Base-by-base conservation (phyloP, 495 filamentous ascomycete species). In the Lasiosphaeriaceae sp. region DNA sequence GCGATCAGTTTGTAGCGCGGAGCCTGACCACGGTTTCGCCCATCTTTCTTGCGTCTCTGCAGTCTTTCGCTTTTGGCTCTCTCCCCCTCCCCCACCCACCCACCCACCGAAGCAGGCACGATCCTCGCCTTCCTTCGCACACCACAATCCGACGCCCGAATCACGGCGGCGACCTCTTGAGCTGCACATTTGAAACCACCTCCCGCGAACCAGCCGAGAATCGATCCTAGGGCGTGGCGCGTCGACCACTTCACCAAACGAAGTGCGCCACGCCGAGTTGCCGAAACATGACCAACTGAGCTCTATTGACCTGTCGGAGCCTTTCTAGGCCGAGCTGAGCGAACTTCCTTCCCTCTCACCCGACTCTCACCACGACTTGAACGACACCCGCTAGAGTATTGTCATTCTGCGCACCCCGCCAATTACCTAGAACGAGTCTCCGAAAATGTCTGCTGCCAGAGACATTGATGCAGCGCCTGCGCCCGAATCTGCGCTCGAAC, bases 201-300 rank as follows among this genome's bases (percentile, higher is more conserved):
- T 9, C 26, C 26, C 26, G 26, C 26, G 26, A 31, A 31, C n/a
- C 39, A 12, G n/a, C 8, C 39, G n/a, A 16, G 14, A 17, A 43
- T 17, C 39, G 39, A 43, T 17, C 39, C 14, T 4, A 14, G 39
- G 39, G 14, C 1, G 12, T 43, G 39, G n/a, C 39, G 39, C 39
- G 12, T 43, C 39, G 12, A 4, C n/a, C n/a, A n/a, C n/a, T n/a
- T n/a, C n/a, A n/a, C n/a, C n/a, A n/a, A 5, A 17, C 39, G 39
- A 43, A 20, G 17, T 26, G 49, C 49, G 49, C 49, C 49, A 19
- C 51, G 22, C 26, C 53, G 9, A 39, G 19, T 52, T 57, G 61
- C 61, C n/a, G n/a, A n/a, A n/a, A n/a, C 47, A 63, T 63, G 61
- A 57, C 35, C 46, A 19, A 63, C 23, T 61, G 58, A 64, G 3